These are phyloP conservation scores for Tolypocladium tropicale DNA, from an alignment of 2,329 filamentous ascomycete species.

Conservation along the genomic window DNA sequence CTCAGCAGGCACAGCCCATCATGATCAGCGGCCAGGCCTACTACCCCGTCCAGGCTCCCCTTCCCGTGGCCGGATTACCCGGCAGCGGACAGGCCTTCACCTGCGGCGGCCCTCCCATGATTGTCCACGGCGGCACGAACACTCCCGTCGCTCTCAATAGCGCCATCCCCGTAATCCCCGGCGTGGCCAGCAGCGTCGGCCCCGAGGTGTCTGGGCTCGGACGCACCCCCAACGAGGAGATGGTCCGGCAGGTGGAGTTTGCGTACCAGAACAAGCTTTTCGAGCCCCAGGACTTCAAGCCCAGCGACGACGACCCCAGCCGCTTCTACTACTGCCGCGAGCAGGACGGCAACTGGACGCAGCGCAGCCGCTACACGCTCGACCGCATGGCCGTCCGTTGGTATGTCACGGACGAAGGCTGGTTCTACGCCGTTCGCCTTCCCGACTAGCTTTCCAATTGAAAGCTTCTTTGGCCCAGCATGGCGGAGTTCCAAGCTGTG, in stretches of 20 bases:
- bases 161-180: constrained; percentile 26
- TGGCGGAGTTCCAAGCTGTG: too few species aligned
- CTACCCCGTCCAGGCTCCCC: constrained; percentile 4
- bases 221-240: constrained; percentile 37
- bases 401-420: constrained; percentile 46
- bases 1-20: constrained; percentile 16
- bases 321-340: constrained; percentile 54
- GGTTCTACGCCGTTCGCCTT: constrained; percentile 51
- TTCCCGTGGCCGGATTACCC: constrained; percentile 4
- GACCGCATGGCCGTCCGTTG: constrained; percentile 49
- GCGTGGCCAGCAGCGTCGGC: constrained; percentile 20
- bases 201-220: constrained; percentile 44
- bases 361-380: constrained; percentile 49
- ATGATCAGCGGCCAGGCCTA: constrained; percentile 20
- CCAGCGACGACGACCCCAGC: constrained; percentile 47
- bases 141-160: constrained; percentile 8
- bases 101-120: constrained; percentile 13
- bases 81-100: constrained; percentile 16
- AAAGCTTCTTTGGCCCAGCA: neutral
- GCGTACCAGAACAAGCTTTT: constrained; percentile 39
- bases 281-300: constrained; percentile 53
- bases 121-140: constrained; percentile 11
- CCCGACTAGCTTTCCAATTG: constrained; percentile 18
- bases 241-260: constrained; percentile 35
- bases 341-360: constrained; percentile 48